phyloP scores from a whole-genome alignment of 164 flowering plant genomes.

The Kingdonia uniflora region DNA sequence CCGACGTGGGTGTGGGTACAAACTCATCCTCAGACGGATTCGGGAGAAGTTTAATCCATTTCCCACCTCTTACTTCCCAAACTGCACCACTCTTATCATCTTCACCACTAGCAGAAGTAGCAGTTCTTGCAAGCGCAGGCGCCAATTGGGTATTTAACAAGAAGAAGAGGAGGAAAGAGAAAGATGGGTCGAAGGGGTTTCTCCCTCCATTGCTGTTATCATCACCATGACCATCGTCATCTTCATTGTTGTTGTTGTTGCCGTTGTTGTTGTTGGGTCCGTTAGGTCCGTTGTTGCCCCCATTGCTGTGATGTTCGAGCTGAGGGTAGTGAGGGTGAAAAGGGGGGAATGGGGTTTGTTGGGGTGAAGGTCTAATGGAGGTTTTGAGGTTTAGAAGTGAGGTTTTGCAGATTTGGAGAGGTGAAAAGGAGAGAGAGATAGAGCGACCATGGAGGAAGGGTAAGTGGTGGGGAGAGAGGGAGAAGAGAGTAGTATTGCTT shows the following conservation, averaged over 20 bases:
- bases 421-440: background rate
- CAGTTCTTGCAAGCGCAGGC: constrained; percentile 28
- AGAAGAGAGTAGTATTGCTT: no score
- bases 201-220: no score
- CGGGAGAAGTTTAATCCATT: constrained; percentile 38
- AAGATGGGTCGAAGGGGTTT: background rate
- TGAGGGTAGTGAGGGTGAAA: background rate
- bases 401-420: background rate
- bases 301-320: no score
- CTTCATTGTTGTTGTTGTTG: constrained; percentile 11
- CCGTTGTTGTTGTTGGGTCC: constrained; percentile 1
- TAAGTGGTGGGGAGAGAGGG: background rate
- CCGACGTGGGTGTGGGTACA: no score
- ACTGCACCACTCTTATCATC: constrained; percentile 19
- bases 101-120: background rate
- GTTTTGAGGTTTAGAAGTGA: constrained; percentile 1
- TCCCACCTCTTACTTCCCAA: constrained; percentile 76
- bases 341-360: background rate
- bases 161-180: constrained; percentile 13
- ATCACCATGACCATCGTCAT: constrained; percentile 6
- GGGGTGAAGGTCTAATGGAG: no score
- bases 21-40: constrained; percentile 41
- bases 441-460: background rate
- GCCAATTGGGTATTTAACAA: constrained; percentile 14
- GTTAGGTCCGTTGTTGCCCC: no score